Evolutionary conservation across 495 filamentous ascomycete genomes (phyloP).

Genomic region (Aspergillus cavernicola): DNA sequence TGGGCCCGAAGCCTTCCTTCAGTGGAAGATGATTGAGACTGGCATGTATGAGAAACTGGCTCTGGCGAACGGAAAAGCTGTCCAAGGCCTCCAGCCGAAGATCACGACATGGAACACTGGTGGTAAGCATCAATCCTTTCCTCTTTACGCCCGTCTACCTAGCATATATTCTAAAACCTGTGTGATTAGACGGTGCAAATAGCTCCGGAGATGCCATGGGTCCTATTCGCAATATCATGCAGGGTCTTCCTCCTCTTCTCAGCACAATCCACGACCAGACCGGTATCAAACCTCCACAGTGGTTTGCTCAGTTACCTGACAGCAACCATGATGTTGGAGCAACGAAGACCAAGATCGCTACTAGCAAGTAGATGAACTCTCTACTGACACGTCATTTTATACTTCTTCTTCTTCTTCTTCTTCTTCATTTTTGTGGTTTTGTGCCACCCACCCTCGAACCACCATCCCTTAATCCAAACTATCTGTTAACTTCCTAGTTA

Average conservation of each 20-base stretch:
- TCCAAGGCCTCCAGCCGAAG: constrained; percentile 77
- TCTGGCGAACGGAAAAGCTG: constrained; percentile 53
- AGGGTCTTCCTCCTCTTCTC: constrained; percentile 73
- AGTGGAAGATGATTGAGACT: constrained; percentile 60
- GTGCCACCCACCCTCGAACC: too few species aligned
- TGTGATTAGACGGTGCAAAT: constrained; percentile 21
- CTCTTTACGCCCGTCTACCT: constrained; percentile 11
- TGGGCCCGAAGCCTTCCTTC: constrained; percentile 67
- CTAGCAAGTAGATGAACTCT: not conserved
- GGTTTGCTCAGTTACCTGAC: constrained; percentile 53
- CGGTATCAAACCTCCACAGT: constrained; percentile 68
- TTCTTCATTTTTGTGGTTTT: too few species aligned
- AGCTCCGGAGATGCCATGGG: constrained; percentile 40
- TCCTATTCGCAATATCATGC: constrained; percentile 60
- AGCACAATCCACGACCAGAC: constrained; percentile 82
- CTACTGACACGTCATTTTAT: too few species aligned
- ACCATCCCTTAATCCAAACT: not conserved
- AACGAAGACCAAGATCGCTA: not conserved
- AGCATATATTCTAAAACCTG: not conserved
- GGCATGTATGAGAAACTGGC: constrained; percentile 39
- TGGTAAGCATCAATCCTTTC: constrained; percentile 16
- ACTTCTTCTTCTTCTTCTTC: too few species aligned
- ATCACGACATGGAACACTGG: constrained; percentile 87
- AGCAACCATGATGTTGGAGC: not conserved
- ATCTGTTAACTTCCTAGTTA: too few species aligned